Evolutionary conservation across 495 filamentous ascomycete genomes (phyloP).

Genomic region (Aspergillus diversus): DNA sequence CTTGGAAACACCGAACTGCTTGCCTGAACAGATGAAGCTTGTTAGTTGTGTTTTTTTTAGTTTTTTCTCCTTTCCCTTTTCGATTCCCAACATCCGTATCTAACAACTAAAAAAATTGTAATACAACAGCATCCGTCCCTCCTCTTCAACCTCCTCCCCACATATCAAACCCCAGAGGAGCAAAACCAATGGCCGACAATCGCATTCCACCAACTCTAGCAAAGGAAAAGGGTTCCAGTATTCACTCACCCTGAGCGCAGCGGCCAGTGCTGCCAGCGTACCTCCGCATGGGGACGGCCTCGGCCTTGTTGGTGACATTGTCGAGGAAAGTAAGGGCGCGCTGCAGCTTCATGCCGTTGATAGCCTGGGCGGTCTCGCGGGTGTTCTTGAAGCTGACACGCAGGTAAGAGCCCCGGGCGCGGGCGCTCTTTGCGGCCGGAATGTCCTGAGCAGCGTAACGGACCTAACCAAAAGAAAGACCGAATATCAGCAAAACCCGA

Average conservation of each 20-base stretch:
- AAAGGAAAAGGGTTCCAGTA: slow-evolving; percentile 8
- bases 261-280: slow-evolving; percentile 94
- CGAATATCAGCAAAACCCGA: slow-evolving; percentile 34
- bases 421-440: slow-evolving; percentile 88
- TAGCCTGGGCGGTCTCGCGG: slow-evolving; percentile 96
- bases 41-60: slow-evolving; percentile 25
- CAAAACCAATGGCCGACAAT: too few relatives aligned
- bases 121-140: neutral
- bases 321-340: slow-evolving; percentile 94
- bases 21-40: slow-evolving; percentile 64
- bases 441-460: slow-evolving; percentile 96
- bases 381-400: slow-evolving; percentile 99
- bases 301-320: slow-evolving; percentile 92
- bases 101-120: too few relatives aligned
- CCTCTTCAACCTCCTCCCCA: neutral
- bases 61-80: neutral
- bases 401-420: slow-evolving; percentile 96
- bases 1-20: slow-evolving; percentile 94
- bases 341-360: slow-evolving; percentile 98
- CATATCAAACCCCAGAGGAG: too few relatives aligned
- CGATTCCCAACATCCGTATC: neutral
- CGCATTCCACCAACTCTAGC: neutral
- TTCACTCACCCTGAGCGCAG: slow-evolving; percentile 87
- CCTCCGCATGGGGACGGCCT: slow-evolving; percentile 95
- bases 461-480: slow-evolving; percentile 63